Evolutionary conservation across 768 basidiomycete genomes (phyloP).

Genomic region (Lentinula guzmanii): DNA sequence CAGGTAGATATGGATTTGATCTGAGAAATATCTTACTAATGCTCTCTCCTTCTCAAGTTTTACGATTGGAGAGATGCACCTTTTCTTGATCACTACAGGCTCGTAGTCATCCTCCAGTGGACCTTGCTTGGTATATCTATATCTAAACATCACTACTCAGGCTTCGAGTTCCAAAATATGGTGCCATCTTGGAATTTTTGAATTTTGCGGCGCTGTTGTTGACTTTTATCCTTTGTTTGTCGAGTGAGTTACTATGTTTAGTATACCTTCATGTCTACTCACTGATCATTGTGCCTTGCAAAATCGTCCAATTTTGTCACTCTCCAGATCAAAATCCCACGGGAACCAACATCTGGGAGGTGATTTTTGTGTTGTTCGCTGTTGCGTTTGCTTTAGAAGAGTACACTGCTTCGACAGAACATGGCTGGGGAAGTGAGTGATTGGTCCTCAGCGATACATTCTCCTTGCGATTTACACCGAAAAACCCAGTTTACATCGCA

Average conservation of each 20-base stretch:
- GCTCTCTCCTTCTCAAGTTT: slow-evolving; percentile 47
- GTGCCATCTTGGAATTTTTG: slow-evolving; percentile 70
- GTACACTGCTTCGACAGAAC: slow-evolving; percentile 81
- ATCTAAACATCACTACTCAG: slow-evolving; percentile 26
- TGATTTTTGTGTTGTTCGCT: slow-evolving; percentile 69
- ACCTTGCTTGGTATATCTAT: background rate
- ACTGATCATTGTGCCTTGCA: too few species aligned
- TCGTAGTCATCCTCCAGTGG: slow-evolving; percentile 8
- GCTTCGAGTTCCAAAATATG: slow-evolving; percentile 78
- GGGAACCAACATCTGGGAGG: slow-evolving; percentile 55
- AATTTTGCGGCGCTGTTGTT: slow-evolving; percentile 66
- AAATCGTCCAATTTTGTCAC: background rate
- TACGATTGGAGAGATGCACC: slow-evolving; percentile 65
- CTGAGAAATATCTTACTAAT: too few species aligned
- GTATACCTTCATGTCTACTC: background rate
- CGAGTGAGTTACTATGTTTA: slow-evolving; percentile 36
- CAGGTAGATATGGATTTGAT: background rate
- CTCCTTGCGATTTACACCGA: background rate
- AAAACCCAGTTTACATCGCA: slow-evolving; percentile 65
- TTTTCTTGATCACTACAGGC: slow-evolving; percentile 83
- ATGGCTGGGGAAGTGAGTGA: slow-evolving; percentile 79
- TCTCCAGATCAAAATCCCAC: slow-evolving; percentile 43
- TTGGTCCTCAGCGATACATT: background rate
- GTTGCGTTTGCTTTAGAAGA: slow-evolving; percentile 79
- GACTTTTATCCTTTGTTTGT: slow-evolving; percentile 69